Conservation (phyloP, 352 stramenopile species). For the Pythium brachiatum region DNA sequence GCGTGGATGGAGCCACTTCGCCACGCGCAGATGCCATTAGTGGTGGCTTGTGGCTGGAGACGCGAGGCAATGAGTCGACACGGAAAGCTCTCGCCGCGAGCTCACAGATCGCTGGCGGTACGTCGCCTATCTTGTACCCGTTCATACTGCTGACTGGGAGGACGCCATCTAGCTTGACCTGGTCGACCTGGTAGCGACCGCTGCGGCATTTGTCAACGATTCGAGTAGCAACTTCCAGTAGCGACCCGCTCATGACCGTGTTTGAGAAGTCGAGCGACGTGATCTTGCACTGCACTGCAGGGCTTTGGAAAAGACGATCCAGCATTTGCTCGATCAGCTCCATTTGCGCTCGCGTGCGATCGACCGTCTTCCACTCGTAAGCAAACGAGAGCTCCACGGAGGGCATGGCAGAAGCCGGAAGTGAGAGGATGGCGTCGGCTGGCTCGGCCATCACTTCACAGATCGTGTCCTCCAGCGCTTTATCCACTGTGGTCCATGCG, state of each 20-base stretch:
- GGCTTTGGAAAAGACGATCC: not conserved
- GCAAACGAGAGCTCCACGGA: not conserved
- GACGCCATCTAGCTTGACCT: not conserved
- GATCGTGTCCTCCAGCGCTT: not conserved
- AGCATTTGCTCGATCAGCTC: not conserved
- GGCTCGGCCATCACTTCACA: not conserved
- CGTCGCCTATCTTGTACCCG: not conserved
- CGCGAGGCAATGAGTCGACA: not conserved
- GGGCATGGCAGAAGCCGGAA: not conserved
- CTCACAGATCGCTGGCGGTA: not conserved
- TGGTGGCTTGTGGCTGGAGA: not conserved
- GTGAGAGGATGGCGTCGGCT: no score
- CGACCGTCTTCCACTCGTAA: not conserved
- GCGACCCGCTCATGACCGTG: not conserved
- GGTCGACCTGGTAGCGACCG: not conserved
- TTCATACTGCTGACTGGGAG: not conserved
- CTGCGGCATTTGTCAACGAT: conserved; percentile 3
- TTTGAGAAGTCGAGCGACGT: not conserved
- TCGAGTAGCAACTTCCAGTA: not conserved
- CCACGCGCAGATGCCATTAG: not conserved
- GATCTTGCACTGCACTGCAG: not conserved
- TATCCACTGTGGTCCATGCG: not conserved
- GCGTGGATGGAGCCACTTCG: not conserved
- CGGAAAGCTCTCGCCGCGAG: not conserved
- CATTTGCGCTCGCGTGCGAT: not conserved